These are phyloP conservation scores for Pleurotus platypus DNA, from an alignment of 768 basidiomycete genomes.

Conservation along the genomic window DNA sequence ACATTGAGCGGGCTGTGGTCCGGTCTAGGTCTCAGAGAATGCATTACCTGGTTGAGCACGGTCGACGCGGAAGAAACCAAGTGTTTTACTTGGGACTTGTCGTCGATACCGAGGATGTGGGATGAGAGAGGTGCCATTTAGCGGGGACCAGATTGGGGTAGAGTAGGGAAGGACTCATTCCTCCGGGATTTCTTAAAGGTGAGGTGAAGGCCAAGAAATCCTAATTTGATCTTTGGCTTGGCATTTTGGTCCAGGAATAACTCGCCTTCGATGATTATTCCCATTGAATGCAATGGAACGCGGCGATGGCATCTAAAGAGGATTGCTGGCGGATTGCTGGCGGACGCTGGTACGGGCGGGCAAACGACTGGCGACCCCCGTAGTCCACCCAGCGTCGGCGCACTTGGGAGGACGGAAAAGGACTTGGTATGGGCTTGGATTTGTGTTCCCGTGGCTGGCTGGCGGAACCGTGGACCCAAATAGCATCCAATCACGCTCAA, in stretches of 20 bases:
- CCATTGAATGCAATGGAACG: slow-evolving; percentile 2
- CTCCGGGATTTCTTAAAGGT: slow-evolving; percentile 8
- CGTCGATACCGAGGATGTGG: slow-evolving; percentile 20
- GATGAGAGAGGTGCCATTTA: background rate
- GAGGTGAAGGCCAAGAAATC: slow-evolving; percentile 9
- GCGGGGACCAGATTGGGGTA: slow-evolving; percentile 1
- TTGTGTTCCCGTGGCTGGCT: slow-evolving; percentile 9
- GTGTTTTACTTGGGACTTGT: slow-evolving; percentile 22
- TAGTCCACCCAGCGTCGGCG: background rate
- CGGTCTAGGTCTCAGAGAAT: background rate
- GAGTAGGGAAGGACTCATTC: background rate
- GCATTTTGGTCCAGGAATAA: slow-evolving; percentile 6
- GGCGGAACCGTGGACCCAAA: slow-evolving; percentile 23
- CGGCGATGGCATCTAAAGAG: background rate
- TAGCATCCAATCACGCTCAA: slow-evolving; percentile 27
- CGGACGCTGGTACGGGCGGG: background rate
- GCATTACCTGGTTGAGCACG: slow-evolving; percentile 38
- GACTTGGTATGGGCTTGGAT: slow-evolving; percentile 2
- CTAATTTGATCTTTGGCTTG: slow-evolving; percentile 7
- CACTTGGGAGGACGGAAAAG: background rate
- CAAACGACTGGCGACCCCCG: too few species aligned
- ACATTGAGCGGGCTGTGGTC: slow-evolving; percentile 9
- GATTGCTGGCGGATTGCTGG: background rate
- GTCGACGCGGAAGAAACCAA: slow-evolving; percentile 34
- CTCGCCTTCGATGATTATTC: slow-evolving; percentile 2